A percentile compares a stretch with the other conserved stretches of the same genome.
Evolutionary conservation across 768 basidiomycete genomes (phyloP).

Genomic region (Tephrocybe sp.): DNA sequence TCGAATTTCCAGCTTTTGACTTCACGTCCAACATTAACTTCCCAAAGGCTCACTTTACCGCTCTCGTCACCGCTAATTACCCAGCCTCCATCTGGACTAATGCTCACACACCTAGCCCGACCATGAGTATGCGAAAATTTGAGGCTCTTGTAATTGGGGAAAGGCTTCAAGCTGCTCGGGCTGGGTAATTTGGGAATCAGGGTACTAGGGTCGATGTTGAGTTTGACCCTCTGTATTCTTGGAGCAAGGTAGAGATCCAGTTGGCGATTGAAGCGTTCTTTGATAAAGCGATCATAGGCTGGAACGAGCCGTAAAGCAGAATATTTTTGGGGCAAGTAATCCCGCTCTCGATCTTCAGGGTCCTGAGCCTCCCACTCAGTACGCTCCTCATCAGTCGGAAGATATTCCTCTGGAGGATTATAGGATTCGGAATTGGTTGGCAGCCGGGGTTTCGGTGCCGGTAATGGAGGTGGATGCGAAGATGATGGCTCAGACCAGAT

Average conservation of each 20-base stretch:
- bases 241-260: slow-evolving; percentile 97
- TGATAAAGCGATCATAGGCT: slow-evolving; percentile 87
- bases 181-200: slow-evolving; percentile 93
- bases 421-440: slow-evolving; percentile 97
- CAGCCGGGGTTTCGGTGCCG: slow-evolving; percentile 86
- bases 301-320: slow-evolving; percentile 85
- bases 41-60: slow-evolving; percentile 88
- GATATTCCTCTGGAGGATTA: slow-evolving; percentile 96
- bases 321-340: slow-evolving; percentile 88
- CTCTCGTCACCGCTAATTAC: slow-evolving; percentile 87
- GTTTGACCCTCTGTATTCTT: slow-evolving; percentile 78
- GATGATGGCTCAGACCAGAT: slow-evolving; percentile 87
- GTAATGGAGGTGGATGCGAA: slow-evolving; percentile 78
- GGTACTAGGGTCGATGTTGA: slow-evolving; percentile 89
- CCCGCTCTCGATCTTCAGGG: slow-evolving; percentile 83
- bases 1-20: slow-evolving; percentile 84
- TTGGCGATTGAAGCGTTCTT: slow-evolving; percentile 90
- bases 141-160: slow-evolving; percentile 84
- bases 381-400: slow-evolving; percentile 80
- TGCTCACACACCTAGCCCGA: slow-evolving; percentile 69
- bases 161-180: slow-evolving; percentile 87
- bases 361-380: slow-evolving; percentile 81
- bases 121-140: slow-evolving; percentile 63
- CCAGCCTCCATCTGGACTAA: slow-evolving; percentile 92
- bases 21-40: slow-evolving; percentile 84